Base-by-base conservation (phyloP, 1,284 basidiomycete species). In the Cutaneotrichosporon daszewskae region DNA sequence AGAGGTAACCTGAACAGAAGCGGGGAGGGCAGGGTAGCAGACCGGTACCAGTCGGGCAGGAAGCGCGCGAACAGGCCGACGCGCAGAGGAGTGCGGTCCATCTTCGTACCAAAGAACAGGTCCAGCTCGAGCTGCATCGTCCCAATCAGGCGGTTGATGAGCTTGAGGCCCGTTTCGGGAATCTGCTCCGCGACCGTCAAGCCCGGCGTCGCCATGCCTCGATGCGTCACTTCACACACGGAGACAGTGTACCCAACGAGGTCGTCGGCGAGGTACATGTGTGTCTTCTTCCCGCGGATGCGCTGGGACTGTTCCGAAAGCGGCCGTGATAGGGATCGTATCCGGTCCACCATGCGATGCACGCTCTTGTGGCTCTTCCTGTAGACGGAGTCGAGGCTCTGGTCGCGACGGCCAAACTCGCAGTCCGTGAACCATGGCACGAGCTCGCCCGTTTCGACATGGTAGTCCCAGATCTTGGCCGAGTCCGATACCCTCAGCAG, bases 61-160 rank as follows among this genome's bases (percentile, higher is more conserved):
- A 92, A 73, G 9, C 88, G 79, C 56, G 90, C 89, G 72, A 91
- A 82, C 54, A 94, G 83, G 0, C 86, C 86, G 46, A 90, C 87
- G 27, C 84, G 78, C 33, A 86, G 67, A 9, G 77, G 77, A 0
- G 82, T 81, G 18, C 90, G 73, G 56, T 80, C 82, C 31, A 76
- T 78, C 46, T 53, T 44, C 3, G 58, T 59, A 4, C 68, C 68
- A 43, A 66, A 69, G 50, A 58, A 66, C 14, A 67, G 41, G 37
- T 69, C 67, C n/a, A 69, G 57, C 46, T 69, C 64, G 9, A 68
- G 54, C 41, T 66, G 64, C 5, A 92, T 72, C 48, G 81, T 82
- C 1, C 79, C 75, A 33, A 89, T 72, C 40, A 89, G 68, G 9
- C 86, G 84, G 35, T 84, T 80, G 40, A 95, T 75, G 76, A 90